These are phyloP conservation scores for Geotrichum phurueaensis DNA, from an alignment of 1,139 yeast genomes.

Conservation along the genomic window DNA sequence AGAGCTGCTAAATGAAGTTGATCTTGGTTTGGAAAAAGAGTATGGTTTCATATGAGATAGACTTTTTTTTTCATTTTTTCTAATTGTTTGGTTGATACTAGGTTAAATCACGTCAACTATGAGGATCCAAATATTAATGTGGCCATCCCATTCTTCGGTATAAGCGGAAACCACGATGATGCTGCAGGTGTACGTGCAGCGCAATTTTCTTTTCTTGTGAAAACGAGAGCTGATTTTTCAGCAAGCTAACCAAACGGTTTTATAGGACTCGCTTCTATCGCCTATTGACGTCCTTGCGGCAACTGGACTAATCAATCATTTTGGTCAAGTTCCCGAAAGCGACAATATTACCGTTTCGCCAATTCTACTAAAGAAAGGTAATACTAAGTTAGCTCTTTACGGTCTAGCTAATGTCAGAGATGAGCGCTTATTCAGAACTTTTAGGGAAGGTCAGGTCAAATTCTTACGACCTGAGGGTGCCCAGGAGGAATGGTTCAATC, in stretches of 20 bases:
- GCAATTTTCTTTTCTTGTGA: background rate
- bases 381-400: constrained; percentile 74
- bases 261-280: constrained; percentile 49
- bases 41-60: constrained; percentile 16
- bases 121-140: constrained; percentile 88
- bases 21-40: constrained; percentile 50
- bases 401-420: constrained; percentile 88
- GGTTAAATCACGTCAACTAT: constrained; percentile 66
- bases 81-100: background rate
- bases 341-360: constrained; percentile 77
- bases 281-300: constrained; percentile 83
- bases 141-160: constrained; percentile 88
- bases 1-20: constrained; percentile 76
- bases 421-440: constrained; percentile 76
- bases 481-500: constrained; percentile 66
- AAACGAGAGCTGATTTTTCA: background rate
- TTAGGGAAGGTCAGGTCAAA: constrained; percentile 71
- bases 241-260: background rate
- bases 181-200: constrained; percentile 61
- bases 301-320: constrained; percentile 80
- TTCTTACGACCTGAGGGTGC: constrained; percentile 63
- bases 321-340: constrained; percentile 74
- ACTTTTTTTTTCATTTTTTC: constrained; percentile 22
- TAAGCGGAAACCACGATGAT: constrained; percentile 96
- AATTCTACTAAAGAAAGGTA: constrained; percentile 71